Evolutionary conservation across 805 yeast genomes (phyloP).

Genomic region (Schwanniomyces yamadae): DNA sequence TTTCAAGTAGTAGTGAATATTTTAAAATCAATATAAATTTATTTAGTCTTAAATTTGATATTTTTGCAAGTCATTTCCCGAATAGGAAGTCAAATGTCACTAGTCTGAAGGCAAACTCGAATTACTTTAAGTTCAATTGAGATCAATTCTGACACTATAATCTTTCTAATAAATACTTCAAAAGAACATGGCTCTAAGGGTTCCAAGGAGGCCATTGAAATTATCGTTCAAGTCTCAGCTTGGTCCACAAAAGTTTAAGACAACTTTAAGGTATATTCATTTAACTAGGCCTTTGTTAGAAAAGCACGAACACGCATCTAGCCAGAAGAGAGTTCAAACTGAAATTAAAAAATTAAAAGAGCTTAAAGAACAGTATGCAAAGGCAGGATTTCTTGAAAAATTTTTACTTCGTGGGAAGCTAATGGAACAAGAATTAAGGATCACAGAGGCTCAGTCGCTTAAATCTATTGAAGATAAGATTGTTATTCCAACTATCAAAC

Average conservation of each 20-base stretch:
- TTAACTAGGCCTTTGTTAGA: constrained; percentile 4
- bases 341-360: constrained; percentile 24
- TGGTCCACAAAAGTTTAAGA: background rate
- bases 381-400: constrained; percentile 25
- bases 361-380: constrained; percentile 19
- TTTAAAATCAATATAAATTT: background rate
- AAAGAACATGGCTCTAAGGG: constrained; percentile 8
- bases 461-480: constrained; percentile 12
- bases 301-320: constrained; percentile 4
- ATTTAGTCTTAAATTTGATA: background rate
- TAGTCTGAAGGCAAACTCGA: constrained; percentile 9
- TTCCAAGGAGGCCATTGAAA: constrained; percentile 3
- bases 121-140: background rate
- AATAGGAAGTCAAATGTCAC: constrained; percentile 6
- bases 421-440: constrained; percentile 21
- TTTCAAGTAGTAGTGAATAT: too few species aligned
- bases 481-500: constrained; percentile 15
- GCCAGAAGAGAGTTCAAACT: constrained; percentile 14
- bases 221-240: background rate
- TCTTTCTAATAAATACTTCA: background rate
- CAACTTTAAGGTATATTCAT: constrained; percentile 5
- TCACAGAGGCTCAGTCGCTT: constrained; percentile 18
- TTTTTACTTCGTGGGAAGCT: constrained; percentile 21
- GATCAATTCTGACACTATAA: background rate
- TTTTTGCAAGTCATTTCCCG: constrained; percentile 3